Base-by-base conservation (phyloP, 768 basidiomycete genomes). In the Pulveroboletus frians region DNA sequence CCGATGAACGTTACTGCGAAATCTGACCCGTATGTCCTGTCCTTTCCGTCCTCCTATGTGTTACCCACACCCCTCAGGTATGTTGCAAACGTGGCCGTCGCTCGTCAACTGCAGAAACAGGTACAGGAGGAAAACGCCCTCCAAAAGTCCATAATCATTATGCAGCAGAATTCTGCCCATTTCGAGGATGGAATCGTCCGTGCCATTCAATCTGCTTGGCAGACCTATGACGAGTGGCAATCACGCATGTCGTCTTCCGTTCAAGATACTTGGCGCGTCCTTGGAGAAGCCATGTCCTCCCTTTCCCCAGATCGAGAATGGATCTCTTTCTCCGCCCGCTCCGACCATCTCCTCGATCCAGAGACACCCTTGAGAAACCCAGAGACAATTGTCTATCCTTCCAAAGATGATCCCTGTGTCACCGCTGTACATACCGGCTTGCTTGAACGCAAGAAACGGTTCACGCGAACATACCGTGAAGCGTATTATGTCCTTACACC, bases 161-260 rank as follows among this genome's bases (percentile, higher is more conserved):
- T 95, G 82, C 95, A 99, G 60, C 92, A 94, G 56, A 95, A 95
- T 66, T 89, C 86, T 14, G 95, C 94, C 18, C 86, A 94, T 65
- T 99, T 99, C 59, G 96, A 98, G 69, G 89, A 92, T 56, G 94
- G 93, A 45, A 90, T 99, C 59, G 92, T 99, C 23, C 88, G 90
- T 51, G 84, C 92, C 3, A 80, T 99, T 53, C 92, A 98, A 68
- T 93, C 92, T 17, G 92, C 96, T 0, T 99, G 96, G 96, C 81
- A 85, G 49, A 98, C 95, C 0, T 99, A 88, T 64, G 90, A 94
- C 60, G 95, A 98, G 61, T 92, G 89, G 90, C 81, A 86, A 39
- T 78, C 86, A 3, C 89, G 96, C 59, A 87, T 90, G 74, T 77
- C 81, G 26, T 64, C 72, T 29, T 71, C 83, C 20, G 80, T 88